Base-by-base conservation (phyloP, 345 rosid species). In the Salix udensis region DNA sequence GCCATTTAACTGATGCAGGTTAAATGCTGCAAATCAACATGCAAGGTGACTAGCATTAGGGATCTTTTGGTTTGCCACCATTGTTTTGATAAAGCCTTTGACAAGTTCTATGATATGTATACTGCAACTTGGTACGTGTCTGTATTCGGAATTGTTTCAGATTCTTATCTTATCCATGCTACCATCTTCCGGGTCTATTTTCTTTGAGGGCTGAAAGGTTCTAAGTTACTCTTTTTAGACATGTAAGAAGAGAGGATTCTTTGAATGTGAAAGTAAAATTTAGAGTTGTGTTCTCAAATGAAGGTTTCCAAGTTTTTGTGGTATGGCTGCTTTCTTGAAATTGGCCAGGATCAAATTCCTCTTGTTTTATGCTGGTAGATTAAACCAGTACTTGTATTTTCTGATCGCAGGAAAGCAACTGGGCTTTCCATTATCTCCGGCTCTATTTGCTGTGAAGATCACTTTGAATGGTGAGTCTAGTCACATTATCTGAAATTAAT, bases 1-100 rank as follows among this genome's bases (percentile, higher is more conserved):
- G 67, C 65, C 58, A 68, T 37, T 11, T 67, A 19, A 55, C 21
- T 66, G 34, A 71, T 77, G 70, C 82, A 89, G 96, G 91, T 89
- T 46, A 91, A 91, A 85, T 91, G 96, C 89, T 88, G 92, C 67
- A 91, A 91, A 78, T 81, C 93, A 71, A 88, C 91, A 14, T 91
- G 93, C 86, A 80, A 84, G 65, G 88, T 89, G 79, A 91, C 92
- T 28, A 79, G 83, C 73, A 87, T 91, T 65, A 87, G 76, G 67
- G 91, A 89, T 82, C 93, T 91, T 69, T 53, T 91, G 87, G 86
- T 82, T 70, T 91, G 92, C 82, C 93, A 89, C 69, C 84, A 84
- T 77, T 91, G 96, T 76, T 84, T 89, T 26, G 82, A 88, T 77
- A 91, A 91, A 80, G 91, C 92, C 73, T 88, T 87, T 62, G 92